Evolutionary conservation across 2,329 filamentous ascomycete genomes (phyloP), one percentile per base, ranked within the genome.

Genomic region (Ceratocystis colombiana): DNA sequence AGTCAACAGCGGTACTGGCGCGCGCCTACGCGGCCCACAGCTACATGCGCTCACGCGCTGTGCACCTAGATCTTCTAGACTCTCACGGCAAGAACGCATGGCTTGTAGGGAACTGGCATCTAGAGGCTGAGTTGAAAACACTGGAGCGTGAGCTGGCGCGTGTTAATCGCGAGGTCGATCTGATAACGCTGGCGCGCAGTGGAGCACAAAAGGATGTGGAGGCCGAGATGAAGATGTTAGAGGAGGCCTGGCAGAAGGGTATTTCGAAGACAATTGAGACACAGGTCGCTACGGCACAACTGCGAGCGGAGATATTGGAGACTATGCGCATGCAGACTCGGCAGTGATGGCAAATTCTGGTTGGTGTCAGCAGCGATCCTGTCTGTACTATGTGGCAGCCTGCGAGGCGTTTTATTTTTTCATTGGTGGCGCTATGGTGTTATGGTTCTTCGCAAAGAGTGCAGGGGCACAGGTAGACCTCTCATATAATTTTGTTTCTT

Each of bases 41-140:
- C n/a, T 83, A 85, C 74, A 78, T 86, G 12, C 70, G 73, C 12
- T 72, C 76, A n/a, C 81, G 84, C 2, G 74, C 77, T 45, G 71
- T 79, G 41, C 80, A 84, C 75, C 83, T 96, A 20, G 78, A 80
- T 1, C 80, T 96, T n/a, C 82, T 96, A 22, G 89, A 94, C 71
- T 81, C 81, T 63, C 87, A 87, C 75, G 94, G 93, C 70, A 90
- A 90, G 77, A 96, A 96, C 75, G 88, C 90, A 8, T 97, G 94
- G 93, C 80, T 99, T 66, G 82, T 96, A 7, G 84, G 84, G 5
- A 99, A 99, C 75, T 84, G 87, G 71, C 85, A 89, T 70, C 75
- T 91, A 22, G 93, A 96, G 76, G 83, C 84, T 55, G 82, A 90
- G 53, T 76, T 95, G 64, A 80, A 81, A 63, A 75, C 75, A 12